Conservation (phyloP, 1,284 basidiomycete species). For the Ceratobasidium papillatum region DNA sequence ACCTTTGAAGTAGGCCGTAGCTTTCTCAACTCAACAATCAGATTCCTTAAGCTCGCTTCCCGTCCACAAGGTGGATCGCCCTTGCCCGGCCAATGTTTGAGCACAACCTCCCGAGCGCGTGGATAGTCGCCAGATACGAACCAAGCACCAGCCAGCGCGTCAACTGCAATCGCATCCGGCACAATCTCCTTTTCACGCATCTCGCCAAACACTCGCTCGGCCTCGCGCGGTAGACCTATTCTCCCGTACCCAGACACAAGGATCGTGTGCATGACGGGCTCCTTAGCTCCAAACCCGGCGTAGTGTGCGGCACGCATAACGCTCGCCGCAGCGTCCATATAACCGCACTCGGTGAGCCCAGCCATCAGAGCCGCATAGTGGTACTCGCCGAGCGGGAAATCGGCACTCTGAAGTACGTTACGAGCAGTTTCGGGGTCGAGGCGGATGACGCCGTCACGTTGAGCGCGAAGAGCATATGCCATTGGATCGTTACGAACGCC, state of each 20-base stretch:
- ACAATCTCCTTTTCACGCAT: constrained; percentile 35
- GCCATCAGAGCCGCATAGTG: constrained; percentile 38
- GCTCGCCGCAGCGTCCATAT: constrained; percentile 22
- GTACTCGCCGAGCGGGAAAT: constrained; percentile 20
- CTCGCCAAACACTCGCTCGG: constrained; percentile 28
- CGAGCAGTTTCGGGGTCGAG: constrained; percentile 29
- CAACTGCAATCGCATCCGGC: constrained; percentile 39
- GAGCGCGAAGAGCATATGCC: constrained; percentile 29
- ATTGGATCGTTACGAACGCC: constrained; percentile 35
- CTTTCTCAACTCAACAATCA: constrained; percentile 19
- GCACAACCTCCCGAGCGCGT: constrained; percentile 13
- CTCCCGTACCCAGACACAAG: constrained; percentile 41
- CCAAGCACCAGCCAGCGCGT: constrained; percentile 41
- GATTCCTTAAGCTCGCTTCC: constrained; percentile 11
- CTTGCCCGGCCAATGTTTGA: constrained; percentile 27
- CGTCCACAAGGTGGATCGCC: background rate
- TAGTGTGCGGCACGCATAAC: constrained; percentile 28
- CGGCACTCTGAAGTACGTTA: constrained; percentile 15
- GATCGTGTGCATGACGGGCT: constrained; percentile 37
- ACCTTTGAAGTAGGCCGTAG: constrained; percentile 23
- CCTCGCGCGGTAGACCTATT: constrained; percentile 34
- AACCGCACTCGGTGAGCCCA: constrained; percentile 31
- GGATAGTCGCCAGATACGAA: constrained; percentile 14
- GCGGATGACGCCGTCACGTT: constrained; percentile 29
- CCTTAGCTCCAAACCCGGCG: background rate